A percentile compares a stretch with the other conserved stretches of the same genome.
These are phyloP conservation scores for Apiospora hydei DNA, from an alignment of 2,329 filamentous ascomycete genomes.

Conservation along the genomic window DNA sequence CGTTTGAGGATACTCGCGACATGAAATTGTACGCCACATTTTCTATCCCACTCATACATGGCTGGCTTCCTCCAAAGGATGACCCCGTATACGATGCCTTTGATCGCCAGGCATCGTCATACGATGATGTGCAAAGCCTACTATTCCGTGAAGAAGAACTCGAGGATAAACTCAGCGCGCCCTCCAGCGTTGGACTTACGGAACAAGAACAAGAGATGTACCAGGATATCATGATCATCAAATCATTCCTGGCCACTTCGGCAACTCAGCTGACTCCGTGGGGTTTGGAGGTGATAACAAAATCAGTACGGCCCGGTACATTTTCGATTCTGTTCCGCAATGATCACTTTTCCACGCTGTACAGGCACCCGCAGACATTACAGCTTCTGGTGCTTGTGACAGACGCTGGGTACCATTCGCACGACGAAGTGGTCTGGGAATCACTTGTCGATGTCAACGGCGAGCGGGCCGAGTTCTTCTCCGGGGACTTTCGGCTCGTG, in stretches of 20 bases:
- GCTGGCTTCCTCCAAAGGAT: constrained; percentile 79
- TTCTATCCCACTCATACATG: constrained; percentile 86
- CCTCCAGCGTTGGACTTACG: constrained; percentile 62
- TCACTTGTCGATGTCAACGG: constrained; percentile 89
- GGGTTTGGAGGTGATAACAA: constrained; percentile 78
- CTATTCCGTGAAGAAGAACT: constrained; percentile 90
- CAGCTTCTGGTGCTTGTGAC: constrained; percentile 87
- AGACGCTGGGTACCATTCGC: constrained; percentile 86
- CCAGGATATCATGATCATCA: constrained; percentile 84
- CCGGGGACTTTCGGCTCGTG: constrained; percentile 89
- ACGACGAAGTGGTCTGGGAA: constrained; percentile 96
- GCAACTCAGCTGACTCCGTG: constrained; percentile 87
- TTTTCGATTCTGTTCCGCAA: constrained; percentile 95
- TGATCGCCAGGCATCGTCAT: constrained; percentile 77
- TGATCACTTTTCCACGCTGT: constrained; percentile 94
- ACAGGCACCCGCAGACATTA: constrained; percentile 81
- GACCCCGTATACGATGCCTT: constrained; percentile 76
- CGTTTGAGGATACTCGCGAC: constrained; percentile 86
- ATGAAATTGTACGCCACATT: constrained; percentile 94
- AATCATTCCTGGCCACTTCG: constrained; percentile 78
- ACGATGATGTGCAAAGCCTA: constrained; percentile 90
- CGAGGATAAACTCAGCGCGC: constrained; percentile 74
- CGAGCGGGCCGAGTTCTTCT: constrained; percentile 81
- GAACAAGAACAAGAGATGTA: constrained; percentile 80
- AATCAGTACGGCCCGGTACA: constrained; percentile 75